Conservation (phyloP, 129 eudicot species). For the Artemisia tridentata region DNA sequence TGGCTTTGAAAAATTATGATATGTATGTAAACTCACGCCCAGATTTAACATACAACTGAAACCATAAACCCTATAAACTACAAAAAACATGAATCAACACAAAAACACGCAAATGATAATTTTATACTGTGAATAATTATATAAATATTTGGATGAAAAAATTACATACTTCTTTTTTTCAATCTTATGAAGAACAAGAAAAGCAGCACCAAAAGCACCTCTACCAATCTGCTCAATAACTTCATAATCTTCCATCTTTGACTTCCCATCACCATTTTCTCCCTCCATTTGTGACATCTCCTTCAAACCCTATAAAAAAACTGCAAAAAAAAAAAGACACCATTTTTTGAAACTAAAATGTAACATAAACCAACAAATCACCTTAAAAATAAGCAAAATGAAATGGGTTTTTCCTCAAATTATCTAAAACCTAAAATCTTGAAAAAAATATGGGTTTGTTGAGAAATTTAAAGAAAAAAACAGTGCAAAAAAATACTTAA, state of each 20-base stretch:
- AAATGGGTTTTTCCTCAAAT: slow-evolving; percentile 29
- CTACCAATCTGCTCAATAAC: slow-evolving; percentile 97
- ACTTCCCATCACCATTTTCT: slow-evolving; percentile 56
- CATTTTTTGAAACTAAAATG: slow-evolving; percentile 10
- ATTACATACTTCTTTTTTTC: slow-evolving; percentile 74
- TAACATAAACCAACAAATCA: slow-evolving; percentile 21
- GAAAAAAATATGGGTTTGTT: slow-evolving; percentile 12
- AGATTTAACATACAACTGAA: slow-evolving; percentile 12
- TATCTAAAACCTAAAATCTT: slow-evolving; percentile 11
- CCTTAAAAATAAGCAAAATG: slow-evolving; percentile 21
- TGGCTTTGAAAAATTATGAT: slow-evolving; percentile 1
- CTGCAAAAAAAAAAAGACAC: neutral
- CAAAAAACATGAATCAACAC: neutral
- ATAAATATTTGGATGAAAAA: neutral
- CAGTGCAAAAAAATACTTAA: neutral
- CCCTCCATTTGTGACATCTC: slow-evolving; percentile 44
- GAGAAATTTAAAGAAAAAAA: neutral
- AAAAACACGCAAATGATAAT: slow-evolving; percentile 17
- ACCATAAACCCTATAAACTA: slow-evolving; percentile 23
- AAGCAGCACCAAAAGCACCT: slow-evolving; percentile 92
- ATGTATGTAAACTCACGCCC: neutral
- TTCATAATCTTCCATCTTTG: slow-evolving; percentile 86
- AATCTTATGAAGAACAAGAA: slow-evolving; percentile 80
- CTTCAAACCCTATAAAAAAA: too few species aligned
- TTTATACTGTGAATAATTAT: neutral